Conservation (phyloP, 2,329 filamentous ascomycete genomes). For the Penicillium sp. region DNA sequence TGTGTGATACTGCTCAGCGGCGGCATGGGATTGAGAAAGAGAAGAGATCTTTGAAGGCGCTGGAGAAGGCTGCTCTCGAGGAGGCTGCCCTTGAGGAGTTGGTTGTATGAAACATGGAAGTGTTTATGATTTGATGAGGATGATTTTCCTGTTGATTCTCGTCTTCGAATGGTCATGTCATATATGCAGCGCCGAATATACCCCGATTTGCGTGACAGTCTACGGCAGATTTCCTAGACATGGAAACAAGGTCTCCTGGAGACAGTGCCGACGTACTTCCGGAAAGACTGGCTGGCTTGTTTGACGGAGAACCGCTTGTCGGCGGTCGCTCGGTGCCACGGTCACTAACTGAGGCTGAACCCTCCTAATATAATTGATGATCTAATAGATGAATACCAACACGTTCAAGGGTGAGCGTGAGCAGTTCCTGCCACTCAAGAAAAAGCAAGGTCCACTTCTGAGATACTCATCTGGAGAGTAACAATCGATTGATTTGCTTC, state of each 20-base stretch:
- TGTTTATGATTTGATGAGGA: background rate
- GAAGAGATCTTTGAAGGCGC: conserved; percentile 36
- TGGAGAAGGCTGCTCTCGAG: conserved; percentile 9
- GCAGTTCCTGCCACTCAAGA: too few species aligned
- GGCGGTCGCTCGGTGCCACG: too few species aligned
- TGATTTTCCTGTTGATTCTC: background rate
- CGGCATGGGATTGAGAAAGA: conserved; percentile 48
- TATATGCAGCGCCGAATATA: background rate
- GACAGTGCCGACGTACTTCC: too few species aligned
- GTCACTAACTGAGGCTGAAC: too few species aligned
- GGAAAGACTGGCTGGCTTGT: too few species aligned
- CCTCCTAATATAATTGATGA: too few species aligned
- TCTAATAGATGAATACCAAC: too few species aligned
- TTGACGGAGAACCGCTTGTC: too few species aligned
- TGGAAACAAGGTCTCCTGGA: too few species aligned
- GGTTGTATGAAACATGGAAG: background rate
- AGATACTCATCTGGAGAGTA: background rate
- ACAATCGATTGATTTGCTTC: too few species aligned
- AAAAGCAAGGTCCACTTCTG: background rate
- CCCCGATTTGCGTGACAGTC: background rate
- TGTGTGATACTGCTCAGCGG: conserved; percentile 53
- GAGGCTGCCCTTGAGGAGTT: background rate
- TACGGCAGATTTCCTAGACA: too few species aligned
- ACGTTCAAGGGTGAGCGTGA: too few species aligned
- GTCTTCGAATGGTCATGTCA: background rate